Percentiles rank a stretch among this genome's conserved stretches.
Conservation (phyloP, 306 rosid species). For the Cucumis melo region DNA sequence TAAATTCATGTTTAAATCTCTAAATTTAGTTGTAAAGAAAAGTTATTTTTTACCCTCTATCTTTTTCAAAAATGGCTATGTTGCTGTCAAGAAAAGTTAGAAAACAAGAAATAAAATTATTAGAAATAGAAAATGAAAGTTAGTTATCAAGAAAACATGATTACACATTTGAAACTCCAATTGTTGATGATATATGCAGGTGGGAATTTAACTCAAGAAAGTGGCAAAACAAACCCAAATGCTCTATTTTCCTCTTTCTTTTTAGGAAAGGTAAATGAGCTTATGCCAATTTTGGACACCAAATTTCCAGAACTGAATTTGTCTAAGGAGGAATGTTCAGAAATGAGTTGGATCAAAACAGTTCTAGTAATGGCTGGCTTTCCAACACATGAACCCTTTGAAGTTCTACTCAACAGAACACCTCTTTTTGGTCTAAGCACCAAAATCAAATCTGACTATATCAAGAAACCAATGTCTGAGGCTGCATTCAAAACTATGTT, state of each 20-base stretch:
- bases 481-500: not conserved
- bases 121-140: no score
- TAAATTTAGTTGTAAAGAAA: no score
- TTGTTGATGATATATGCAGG: not conserved
- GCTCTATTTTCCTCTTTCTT: not conserved
- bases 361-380: not conserved
- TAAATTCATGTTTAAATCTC: no score
- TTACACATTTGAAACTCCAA: no score
- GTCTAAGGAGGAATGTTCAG: not conserved
- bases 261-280: not conserved
- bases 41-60: no score
- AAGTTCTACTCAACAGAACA: not conserved
- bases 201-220: not conserved
- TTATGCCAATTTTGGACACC: not conserved
- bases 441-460: not conserved
- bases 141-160: no score
- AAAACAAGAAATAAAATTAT: no score
- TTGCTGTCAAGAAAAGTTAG: no score
- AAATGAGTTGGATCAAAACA: not conserved
- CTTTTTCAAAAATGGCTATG: no score
- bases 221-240: not conserved
- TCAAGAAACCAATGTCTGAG: not conserved
- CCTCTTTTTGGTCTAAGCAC: not conserved
- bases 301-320: not conserved
- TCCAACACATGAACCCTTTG: not conserved